Conservation (phyloP, 2,329 filamentous ascomycete species). For the Rhinocladiella mackenziei region DNA sequence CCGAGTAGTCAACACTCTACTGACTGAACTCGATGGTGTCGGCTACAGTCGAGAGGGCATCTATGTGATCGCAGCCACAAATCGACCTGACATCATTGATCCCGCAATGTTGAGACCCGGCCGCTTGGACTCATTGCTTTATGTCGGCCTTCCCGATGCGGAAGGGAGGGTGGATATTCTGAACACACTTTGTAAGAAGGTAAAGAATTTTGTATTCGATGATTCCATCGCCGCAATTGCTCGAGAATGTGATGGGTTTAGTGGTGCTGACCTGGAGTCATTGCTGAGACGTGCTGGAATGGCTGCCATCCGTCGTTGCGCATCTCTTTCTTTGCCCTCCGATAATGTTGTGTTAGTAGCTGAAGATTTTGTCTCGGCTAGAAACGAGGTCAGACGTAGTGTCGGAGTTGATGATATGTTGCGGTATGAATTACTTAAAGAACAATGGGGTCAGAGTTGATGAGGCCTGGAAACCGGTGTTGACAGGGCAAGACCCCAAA, state of each 20-base stretch:
- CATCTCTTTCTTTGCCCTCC: conserved; percentile 31
- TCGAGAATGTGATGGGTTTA: conserved; percentile 71
- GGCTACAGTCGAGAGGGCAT: conserved; percentile 71
- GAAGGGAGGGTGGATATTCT: conserved; percentile 83
- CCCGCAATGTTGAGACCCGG: conserved; percentile 90
- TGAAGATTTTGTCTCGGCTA: conserved; percentile 24
- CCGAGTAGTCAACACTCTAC: conserved; percentile 87
- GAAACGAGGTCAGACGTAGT: conserved; percentile 25
- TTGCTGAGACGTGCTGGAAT: conserved; percentile 58
- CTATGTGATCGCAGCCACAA: conserved; percentile 92
- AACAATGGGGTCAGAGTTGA: conserved; percentile 42
- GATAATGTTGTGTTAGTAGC: conserved; percentile 12
- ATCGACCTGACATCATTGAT: conserved; percentile 94
- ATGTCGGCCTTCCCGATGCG: conserved; percentile 77
- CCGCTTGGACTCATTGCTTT: conserved; percentile 80
- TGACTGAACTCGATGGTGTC: conserved; percentile 90
- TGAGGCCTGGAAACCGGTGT: background rate
- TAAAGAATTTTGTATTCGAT: conserved; percentile 48
- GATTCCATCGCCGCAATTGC: conserved; percentile 62
- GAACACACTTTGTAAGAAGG: conserved; percentile 56
- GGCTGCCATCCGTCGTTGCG: conserved; percentile 46
- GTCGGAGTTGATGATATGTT: conserved; percentile 54
- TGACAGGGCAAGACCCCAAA: background rate
- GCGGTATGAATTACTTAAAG: conserved; percentile 54
- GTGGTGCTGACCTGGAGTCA: conserved; percentile 61